A percentile compares a stretch with the other conserved stretches of the same genome.
Evolutionary conservation across 2,329 filamentous ascomycete species (phyloP).

Genomic region (Epichloe brachyelytri): DNA sequence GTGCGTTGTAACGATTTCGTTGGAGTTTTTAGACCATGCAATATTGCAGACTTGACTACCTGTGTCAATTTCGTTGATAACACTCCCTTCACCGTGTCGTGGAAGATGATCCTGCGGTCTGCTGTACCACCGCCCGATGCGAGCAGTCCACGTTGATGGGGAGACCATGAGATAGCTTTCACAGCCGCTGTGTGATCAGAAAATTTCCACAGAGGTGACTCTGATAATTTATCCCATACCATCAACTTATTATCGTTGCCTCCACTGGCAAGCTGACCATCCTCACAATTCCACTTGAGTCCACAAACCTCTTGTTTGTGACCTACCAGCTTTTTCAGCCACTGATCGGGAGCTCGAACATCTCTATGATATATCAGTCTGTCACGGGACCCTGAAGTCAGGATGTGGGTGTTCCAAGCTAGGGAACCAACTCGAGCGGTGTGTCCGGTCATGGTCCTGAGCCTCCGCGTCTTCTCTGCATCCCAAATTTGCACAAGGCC

Average conservation of each 20-base stretch:
- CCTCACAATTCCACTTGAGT: constrained; percentile 91
- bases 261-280: constrained; percentile 85
- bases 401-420: constrained; percentile 96
- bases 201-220: constrained; percentile 86
- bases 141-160: constrained; percentile 86
- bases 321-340: constrained; percentile 71
- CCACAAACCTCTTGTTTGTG: constrained; percentile 99
- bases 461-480: constrained; percentile 68
- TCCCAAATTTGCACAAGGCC: constrained; percentile 97
- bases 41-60: constrained; percentile 98
- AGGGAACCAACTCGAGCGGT: constrained; percentile 84
- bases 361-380: constrained; percentile 91
- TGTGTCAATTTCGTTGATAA: constrained; percentile 83
- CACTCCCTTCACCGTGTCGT: constrained; percentile 76
- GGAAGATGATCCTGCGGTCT: constrained; percentile 93
- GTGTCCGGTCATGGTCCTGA: constrained; percentile 95
- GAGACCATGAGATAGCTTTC: constrained; percentile 96
- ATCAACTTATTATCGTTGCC: constrained; percentile 98
- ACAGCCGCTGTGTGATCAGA: constrained; percentile 91
- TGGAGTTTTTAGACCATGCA: constrained; percentile 93
- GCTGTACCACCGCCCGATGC: constrained; percentile 93
- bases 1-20: constrained; percentile 93
- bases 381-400: constrained; percentile 89
- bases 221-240: constrained; percentile 95
- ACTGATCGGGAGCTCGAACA: constrained; percentile 84